phyloP scores from a whole-genome alignment of 805 yeast species.

The Spathaspora hagerdaliae region DNA sequence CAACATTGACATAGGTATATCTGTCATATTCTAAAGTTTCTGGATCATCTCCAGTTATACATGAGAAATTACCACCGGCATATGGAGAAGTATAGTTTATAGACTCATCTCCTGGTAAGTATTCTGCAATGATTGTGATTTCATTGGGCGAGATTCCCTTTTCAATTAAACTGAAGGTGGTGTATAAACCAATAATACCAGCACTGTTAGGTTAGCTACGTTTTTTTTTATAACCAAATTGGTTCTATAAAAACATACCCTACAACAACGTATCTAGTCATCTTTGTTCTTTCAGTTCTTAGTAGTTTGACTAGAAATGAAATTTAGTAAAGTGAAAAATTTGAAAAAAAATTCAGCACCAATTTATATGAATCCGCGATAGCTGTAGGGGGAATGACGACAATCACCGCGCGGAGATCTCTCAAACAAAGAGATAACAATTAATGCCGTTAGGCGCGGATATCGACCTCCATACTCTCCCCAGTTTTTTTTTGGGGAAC shows the following conservation, averaged over 20 bases:
- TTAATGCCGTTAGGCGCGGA: not conserved
- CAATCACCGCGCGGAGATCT: too few relatives aligned
- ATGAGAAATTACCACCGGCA: constrained; percentile 48
- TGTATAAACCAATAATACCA: constrained; percentile 67
- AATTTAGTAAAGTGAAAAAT: not conserved
- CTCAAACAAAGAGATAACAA: too few relatives aligned
- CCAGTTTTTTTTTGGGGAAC: not conserved
- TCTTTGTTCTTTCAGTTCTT: not conserved
- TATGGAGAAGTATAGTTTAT: constrained; percentile 75
- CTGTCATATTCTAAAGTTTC: constrained; percentile 46
- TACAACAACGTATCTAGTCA: constrained; percentile 20
- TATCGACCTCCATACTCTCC: not conserved
- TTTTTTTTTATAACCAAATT: not conserved
- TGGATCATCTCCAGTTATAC: constrained; percentile 54
- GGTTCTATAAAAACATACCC: constrained; percentile 20
- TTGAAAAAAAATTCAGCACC: not conserved
- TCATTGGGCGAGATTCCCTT: constrained; percentile 34
- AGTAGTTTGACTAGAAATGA: too few relatives aligned
- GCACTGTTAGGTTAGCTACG: constrained; percentile 33
- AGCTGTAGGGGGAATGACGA: not conserved
- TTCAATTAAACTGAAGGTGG: constrained; percentile 47
- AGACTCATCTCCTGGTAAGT: constrained; percentile 75
- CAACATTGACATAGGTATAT: constrained; percentile 50
- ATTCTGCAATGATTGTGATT: constrained; percentile 60
- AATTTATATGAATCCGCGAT: not conserved